Evolutionary conservation across 2,329 filamentous ascomycete species (phyloP), one percentile per base, ranked within the genome.

Genomic region (Aspergillus melleus): DNA sequence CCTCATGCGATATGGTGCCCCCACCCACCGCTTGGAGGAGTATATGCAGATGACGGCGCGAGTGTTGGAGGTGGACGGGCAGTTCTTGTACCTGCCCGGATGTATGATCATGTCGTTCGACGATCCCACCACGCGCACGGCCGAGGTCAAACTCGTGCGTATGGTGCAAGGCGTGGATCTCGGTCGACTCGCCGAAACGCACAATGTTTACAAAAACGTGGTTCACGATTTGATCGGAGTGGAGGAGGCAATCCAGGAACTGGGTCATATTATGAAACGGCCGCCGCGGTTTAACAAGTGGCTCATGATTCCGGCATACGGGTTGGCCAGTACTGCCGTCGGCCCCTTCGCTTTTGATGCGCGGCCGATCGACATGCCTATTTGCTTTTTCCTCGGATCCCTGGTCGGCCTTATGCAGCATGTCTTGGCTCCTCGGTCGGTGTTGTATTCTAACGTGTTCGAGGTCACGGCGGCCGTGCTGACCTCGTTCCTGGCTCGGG

Each of bases 1-100:
- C 1, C 79, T 96, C 57, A 96, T 97, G 92, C 83, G 87, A 70
- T 96, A 91, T 65, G 93, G 93, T 20, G 93, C 93, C 0, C 93
- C 93, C 1, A 96, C 92, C 0, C 93, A 97, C 77, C 88, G 93
- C 20, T 81, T 96, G 10, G 93, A 96, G 76, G 79, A 96, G 71
- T 96, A 96, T 74, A 88, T 96, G 85, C 88, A 84, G 65, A 96
- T 93, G 90, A 92, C 90, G 8, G 89, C 92, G 1, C 84, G 90
- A 14, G 90, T 95, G 2, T 83, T 96, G 29, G 90, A 92, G 74
- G 93, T 96, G 26, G 90, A 96, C 64, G 89, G 88, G 6, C 91
- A 96, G 70, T 96, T 95, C 67, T 79, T 96, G 22, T 96, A 96
- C 72, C 86, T 96, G 30, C 66, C 66, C 1, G 64, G 64, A 2